Evolutionary conservation across 2,329 filamentous ascomycete genomes (phyloP).

Genomic region (Diaporthe sp.): DNA sequence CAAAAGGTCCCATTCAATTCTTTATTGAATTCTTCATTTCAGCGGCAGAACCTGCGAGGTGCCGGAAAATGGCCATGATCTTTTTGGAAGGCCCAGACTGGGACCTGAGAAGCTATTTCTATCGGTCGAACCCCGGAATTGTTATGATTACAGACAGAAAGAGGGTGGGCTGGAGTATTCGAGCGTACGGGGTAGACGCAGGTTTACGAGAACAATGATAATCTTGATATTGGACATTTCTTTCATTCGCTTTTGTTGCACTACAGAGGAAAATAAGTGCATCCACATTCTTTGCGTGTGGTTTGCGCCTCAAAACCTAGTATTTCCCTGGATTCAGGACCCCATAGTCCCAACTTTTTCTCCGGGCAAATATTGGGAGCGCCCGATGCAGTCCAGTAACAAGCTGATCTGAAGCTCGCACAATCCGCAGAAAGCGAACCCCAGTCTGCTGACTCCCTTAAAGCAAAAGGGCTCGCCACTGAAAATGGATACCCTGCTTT

Average conservation of each 20-base stretch:
- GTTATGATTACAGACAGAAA: neutral
- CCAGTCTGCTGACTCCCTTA: too few relatives aligned
- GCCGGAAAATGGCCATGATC: neutral
- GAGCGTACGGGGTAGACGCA: neutral
- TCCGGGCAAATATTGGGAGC: too few relatives aligned
- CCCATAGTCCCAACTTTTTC: neutral
- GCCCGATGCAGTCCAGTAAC: too few relatives aligned
- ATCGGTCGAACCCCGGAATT: neutral
- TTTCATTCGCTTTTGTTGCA: too few relatives aligned
- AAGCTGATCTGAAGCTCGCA: neutral
- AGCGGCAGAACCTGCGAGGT: neutral
- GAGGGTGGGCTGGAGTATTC: neutral
- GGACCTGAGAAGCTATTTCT: neutral
- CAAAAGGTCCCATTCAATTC: neutral
- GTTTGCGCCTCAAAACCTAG: too few relatives aligned
- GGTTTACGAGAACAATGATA: conserved; percentile 5
- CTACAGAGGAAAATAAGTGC: too few relatives aligned
- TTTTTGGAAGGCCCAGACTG: neutral
- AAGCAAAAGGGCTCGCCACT: neutral
- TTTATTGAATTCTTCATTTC: neutral
- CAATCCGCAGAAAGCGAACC: neutral
- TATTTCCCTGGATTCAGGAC: too few relatives aligned
- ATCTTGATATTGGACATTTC: neutral
- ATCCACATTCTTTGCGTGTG: too few relatives aligned
- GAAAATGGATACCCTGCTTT: neutral